Base-by-base conservation (phyloP, 2,329 filamentous ascomycete species). In the Xenoacremonium recifei region DNA sequence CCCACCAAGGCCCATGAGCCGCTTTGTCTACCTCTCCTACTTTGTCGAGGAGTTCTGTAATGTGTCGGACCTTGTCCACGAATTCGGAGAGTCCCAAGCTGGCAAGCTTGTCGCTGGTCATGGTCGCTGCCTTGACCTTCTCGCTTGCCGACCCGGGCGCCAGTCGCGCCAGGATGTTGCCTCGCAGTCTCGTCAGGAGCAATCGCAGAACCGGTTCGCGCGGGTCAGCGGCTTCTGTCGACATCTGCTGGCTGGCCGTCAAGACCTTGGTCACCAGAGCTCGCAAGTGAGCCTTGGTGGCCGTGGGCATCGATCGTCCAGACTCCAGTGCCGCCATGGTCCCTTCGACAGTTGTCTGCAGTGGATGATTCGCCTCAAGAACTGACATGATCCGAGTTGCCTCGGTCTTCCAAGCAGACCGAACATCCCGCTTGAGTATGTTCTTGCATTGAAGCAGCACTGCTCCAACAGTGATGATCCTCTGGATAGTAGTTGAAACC, bases 381-480 rank as follows among this genome's bases (percentile, higher is more conserved):
- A 88, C 78, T 2, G 78, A 68, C 70, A 85, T 80, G 50, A 91
- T 79, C n/a, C 87, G 80, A 3, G 73, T 70, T 0, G 86, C 85
- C 64, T 91, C 85, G 18, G 73, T 79, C 63, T 84, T 88, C 88
- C 88, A 93, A 16, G 85, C 81, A 11, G 79, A 78, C 33, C 88
- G 81, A 4, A 89, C 85, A 57, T 92, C 87, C 13, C 88, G 81
- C 66, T 90, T 91, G 21, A 93, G 76, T 6, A 92, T 72, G 53
- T 90, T 92, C 70, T 93, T 93, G 63, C 84, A 85, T 38, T 89
- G 89, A 12, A 92, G 69, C 20, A 91, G 70, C 35, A 92, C 84
- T 0, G 87, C 84, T 2, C 85, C 86, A 4, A 85, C 79, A 1
- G 85, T 86, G 17, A 87, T 79, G 53, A 92, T 84, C 33, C 81